Conservation (phyloP, 257 asterid species). For the Cruciata laevipes region DNA sequence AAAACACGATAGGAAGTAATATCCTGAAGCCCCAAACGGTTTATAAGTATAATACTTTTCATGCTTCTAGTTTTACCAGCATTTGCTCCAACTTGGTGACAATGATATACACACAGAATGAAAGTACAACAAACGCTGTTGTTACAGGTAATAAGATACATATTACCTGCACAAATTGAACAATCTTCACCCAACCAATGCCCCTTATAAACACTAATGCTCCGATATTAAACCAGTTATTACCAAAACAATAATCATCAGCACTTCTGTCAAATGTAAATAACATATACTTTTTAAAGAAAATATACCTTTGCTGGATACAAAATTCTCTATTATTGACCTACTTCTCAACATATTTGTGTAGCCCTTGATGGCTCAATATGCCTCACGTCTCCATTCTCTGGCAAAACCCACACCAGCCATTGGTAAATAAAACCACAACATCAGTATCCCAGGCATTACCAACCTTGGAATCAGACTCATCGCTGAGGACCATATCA, state of each 20-base stretch:
- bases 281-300: not conserved
- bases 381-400: conserved; percentile 96
- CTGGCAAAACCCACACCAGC: conserved; percentile 98
- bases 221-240: not conserved
- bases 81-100: too few relatives aligned
- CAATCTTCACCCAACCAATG: too few relatives aligned
- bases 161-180: too few relatives aligned
- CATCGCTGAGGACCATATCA: conserved; percentile 57
- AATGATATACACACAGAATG: too few relatives aligned
- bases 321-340: conserved; percentile 39
- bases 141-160: too few relatives aligned
- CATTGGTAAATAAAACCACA: conserved; percentile 72
- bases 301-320: conserved; percentile 32
- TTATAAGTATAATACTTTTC: too few relatives aligned
- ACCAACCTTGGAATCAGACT: conserved; percentile 36
- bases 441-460: conserved; percentile 50
- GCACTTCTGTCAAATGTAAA: not conserved
- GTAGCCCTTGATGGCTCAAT: conserved; percentile 56
- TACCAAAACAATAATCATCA: not conserved
- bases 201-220: too few relatives aligned
- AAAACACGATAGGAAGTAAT: too few relatives aligned
- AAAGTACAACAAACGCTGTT: too few relatives aligned
- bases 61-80: too few relatives aligned
- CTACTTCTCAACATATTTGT: conserved; percentile 34
- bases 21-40: too few relatives aligned